Evolutionary conservation across 1,284 basidiomycete species (phyloP).

Genomic region (Heterobasidion occidentale): DNA sequence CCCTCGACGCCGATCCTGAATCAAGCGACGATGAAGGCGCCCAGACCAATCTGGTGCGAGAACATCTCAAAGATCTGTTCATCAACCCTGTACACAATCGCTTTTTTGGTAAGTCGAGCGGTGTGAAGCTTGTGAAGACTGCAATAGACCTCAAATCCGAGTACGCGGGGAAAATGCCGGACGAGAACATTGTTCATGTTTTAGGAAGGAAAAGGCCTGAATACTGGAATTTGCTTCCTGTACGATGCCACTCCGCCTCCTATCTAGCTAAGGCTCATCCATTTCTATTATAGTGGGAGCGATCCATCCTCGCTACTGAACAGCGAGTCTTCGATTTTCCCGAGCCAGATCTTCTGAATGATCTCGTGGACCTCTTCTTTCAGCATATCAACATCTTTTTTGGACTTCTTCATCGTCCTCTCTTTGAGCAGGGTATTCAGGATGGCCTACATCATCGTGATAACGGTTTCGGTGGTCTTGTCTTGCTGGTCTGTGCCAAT

Average conservation of each 20-base stretch:
- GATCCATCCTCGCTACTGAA: constrained; percentile 25
- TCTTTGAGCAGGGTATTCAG: constrained; percentile 33
- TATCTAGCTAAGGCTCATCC: neutral
- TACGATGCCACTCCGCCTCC: constrained; percentile 7
- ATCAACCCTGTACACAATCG: constrained; percentile 31
- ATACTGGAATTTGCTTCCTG: constrained; percentile 8
- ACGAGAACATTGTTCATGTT: constrained; percentile 2
- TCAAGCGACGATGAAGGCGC: constrained; percentile 1
- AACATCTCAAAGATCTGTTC: constrained; percentile 27
- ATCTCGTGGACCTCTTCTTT: constrained; percentile 44
- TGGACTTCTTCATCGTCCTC: constrained; percentile 42
- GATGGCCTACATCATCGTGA: constrained; percentile 35
- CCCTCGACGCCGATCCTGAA: constrained; percentile 11
- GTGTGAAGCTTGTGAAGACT: constrained; percentile 54
- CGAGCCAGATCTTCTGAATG: constrained; percentile 27
- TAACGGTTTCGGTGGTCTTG: constrained; percentile 36
- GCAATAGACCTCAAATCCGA: constrained; percentile 65
- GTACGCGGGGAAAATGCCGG: constrained; percentile 27
- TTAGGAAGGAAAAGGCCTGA: constrained; percentile 8
- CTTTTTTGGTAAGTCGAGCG: constrained; percentile 71
- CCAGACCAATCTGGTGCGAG: neutral
- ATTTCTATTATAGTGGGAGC: constrained; percentile 20
- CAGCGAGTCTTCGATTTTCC: constrained; percentile 22
- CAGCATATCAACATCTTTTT: constrained; percentile 28
- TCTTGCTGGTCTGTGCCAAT: constrained; percentile 44